These are phyloP conservation scores for Scedosporium apiospermum DNA, from an alignment of 2,329 filamentous ascomycete species.

Conservation along the genomic window DNA sequence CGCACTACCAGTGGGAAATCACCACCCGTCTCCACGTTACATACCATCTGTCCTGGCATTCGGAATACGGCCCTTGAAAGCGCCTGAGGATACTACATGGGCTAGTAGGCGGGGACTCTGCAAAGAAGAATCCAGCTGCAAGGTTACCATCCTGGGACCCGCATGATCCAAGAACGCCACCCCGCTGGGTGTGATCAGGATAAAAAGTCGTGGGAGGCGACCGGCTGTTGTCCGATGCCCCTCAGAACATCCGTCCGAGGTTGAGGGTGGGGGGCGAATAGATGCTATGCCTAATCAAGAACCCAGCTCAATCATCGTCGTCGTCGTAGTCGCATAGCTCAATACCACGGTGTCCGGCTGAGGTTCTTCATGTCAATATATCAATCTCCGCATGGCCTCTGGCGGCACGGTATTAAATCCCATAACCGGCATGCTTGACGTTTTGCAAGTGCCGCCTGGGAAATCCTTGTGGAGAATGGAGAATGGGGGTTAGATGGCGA, in stretches of 20 bases:
- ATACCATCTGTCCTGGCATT: background rate
- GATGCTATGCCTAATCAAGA: too few species aligned
- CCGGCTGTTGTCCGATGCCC: too few species aligned
- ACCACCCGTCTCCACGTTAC: background rate
- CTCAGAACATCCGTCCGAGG: too few species aligned
- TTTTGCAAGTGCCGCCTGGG: slow-evolving; percentile 1
- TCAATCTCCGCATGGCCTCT: background rate
- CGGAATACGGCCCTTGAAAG: background rate
- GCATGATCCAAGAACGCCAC: background rate
- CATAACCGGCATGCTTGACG: background rate
- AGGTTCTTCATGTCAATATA: background rate
- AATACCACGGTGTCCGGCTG: background rate
- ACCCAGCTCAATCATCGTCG: background rate
- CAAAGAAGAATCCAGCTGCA: background rate
- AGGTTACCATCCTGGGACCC: background rate
- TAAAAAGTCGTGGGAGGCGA: background rate
- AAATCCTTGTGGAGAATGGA: background rate
- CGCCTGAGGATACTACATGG: background rate
- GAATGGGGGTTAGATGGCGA: too few species aligned
- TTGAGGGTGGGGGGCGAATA: too few species aligned
- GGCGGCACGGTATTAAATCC: background rate
- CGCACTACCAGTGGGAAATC: background rate
- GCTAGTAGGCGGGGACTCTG: background rate
- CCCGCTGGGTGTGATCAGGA: background rate
- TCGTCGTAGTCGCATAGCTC: background rate